A percentile compares a stretch with the other conserved stretches of the same genome.
phyloP scores from a whole-genome alignment of 192 early-diverging fungal genomes.

The Gigaspora rosea region DNA sequence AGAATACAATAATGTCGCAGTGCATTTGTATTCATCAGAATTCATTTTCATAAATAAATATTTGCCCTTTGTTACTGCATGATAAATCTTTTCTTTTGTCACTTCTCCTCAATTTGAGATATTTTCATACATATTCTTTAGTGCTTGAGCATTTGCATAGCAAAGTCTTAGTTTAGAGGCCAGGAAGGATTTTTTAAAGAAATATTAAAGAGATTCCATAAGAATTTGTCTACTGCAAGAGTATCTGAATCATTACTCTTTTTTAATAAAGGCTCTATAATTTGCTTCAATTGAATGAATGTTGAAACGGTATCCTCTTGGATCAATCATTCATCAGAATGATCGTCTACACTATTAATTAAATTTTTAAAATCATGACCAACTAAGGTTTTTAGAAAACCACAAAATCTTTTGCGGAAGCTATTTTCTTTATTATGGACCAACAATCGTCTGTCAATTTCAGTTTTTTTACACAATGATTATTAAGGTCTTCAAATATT shows the following conservation, averaged over 20 bases:
- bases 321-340: conserved; percentile 32
- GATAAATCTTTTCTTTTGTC: conserved; percentile 27
- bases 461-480: neutral
- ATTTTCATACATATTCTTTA: conserved; percentile 24
- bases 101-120: conserved; percentile 28
- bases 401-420: conserved; percentile 9
- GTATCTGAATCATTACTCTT: neutral
- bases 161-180: conserved; percentile 24
- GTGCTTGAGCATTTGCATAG: conserved; percentile 12
- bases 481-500: neutral
- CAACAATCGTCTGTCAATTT: conserved; percentile 8
- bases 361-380: conserved; percentile 31
- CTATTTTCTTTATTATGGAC: conserved; percentile 14
- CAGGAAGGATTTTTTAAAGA: neutral
- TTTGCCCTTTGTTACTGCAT: conserved; percentile 12
- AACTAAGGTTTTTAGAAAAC: conserved; percentile 2
- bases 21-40: conserved; percentile 14
- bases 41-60: conserved; percentile 23
- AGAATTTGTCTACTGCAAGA: neutral
- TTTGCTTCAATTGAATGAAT: conserved; percentile 30
- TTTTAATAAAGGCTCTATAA: conserved; percentile 9
- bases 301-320: conserved; percentile 31
- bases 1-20: conserved; percentile 23
- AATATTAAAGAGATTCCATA: neutral
- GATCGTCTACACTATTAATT: conserved; percentile 35